phyloP scores from a whole-genome alignment of 805 yeast species.

The Huiozyma sinensis region DNA sequence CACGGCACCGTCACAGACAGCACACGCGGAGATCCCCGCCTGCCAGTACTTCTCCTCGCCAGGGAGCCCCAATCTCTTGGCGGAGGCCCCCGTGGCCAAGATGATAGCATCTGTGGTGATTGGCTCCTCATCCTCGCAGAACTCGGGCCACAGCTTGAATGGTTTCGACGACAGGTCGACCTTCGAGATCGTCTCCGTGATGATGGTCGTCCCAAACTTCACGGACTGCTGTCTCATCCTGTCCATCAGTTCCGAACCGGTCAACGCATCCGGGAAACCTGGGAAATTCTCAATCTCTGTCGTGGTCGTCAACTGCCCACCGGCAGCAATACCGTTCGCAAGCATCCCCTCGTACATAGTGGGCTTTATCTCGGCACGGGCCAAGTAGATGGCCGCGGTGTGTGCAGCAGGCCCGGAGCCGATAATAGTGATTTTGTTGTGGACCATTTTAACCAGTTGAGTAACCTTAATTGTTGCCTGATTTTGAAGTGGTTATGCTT shows the following conservation, averaged over 20 bases:
- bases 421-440: slow-evolving; percentile 73
- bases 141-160: slow-evolving; percentile 95
- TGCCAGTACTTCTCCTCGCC: slow-evolving; percentile 99
- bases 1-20: slow-evolving; percentile 99
- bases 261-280: slow-evolving; percentile 90
- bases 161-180: slow-evolving; percentile 83
- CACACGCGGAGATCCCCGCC: slow-evolving; percentile 98
- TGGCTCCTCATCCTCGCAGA: slow-evolving; percentile 85
- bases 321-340: slow-evolving; percentile 98
- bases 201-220: slow-evolving; percentile 84
- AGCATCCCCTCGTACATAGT: slow-evolving; percentile 86
- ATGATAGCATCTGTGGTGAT: slow-evolving; percentile 86
- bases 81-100: slow-evolving; percentile 96
- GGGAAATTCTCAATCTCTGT: slow-evolving; percentile 99
- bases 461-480: not conserved
- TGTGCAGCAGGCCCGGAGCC: slow-evolving; percentile 99
- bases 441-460: slow-evolving; percentile 49
- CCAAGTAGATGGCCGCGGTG: slow-evolving; percentile 94
- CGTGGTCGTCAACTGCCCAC: slow-evolving; percentile 97
- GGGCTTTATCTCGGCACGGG: slow-evolving; percentile 95
- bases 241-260: slow-evolving; percentile 85
- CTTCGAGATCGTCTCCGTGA: slow-evolving; percentile 91
- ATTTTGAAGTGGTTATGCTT: too few relatives aligned
- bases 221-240: slow-evolving; percentile 82
- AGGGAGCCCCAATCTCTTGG: slow-evolving; percentile 84